Conservation (phyloP, 1,139 yeast genomes). For the Debaryomyces udenii region DNA sequence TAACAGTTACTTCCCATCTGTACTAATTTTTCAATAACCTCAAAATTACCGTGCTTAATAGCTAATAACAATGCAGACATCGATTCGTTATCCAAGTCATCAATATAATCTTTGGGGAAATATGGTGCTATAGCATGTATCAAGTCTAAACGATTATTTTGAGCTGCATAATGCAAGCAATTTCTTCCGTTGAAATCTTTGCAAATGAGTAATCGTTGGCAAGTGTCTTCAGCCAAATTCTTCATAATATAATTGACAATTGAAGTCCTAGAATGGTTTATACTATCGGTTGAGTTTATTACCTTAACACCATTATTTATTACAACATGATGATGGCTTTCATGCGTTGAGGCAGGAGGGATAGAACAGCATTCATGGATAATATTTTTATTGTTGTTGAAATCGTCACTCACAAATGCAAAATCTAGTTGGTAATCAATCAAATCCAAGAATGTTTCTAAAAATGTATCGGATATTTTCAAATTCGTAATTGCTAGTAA, state of each 20-base stretch:
- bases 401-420: constrained; percentile 40
- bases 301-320: constrained; percentile 53
- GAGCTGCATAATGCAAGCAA: constrained; percentile 88
- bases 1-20: constrained; percentile 58
- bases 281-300: constrained; percentile 41
- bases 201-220: constrained; percentile 33
- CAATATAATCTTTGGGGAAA: constrained; percentile 44
- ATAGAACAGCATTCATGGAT: constrained; percentile 52
- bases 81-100: constrained; percentile 67
- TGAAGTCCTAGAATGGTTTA: constrained; percentile 45
- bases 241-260: constrained; percentile 39
- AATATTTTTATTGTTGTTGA: constrained; percentile 44
- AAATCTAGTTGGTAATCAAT: constrained; percentile 49
- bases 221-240: constrained; percentile 22
- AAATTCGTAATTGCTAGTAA: constrained; percentile 59
- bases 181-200: constrained; percentile 76
- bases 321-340: constrained; percentile 34
- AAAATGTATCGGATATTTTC: constrained; percentile 51
- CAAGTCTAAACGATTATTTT: constrained; percentile 61
- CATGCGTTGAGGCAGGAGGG: constrained; percentile 36
- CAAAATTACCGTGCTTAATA: constrained; percentile 67
- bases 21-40: constrained; percentile 47
- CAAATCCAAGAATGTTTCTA: constrained; percentile 46
- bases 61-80: constrained; percentile 83
- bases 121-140: constrained; percentile 46